These are phyloP conservation scores for Brassica rapa DNA, from an alignment of 345 rosid genomes.

Conservation along the genomic window DNA sequence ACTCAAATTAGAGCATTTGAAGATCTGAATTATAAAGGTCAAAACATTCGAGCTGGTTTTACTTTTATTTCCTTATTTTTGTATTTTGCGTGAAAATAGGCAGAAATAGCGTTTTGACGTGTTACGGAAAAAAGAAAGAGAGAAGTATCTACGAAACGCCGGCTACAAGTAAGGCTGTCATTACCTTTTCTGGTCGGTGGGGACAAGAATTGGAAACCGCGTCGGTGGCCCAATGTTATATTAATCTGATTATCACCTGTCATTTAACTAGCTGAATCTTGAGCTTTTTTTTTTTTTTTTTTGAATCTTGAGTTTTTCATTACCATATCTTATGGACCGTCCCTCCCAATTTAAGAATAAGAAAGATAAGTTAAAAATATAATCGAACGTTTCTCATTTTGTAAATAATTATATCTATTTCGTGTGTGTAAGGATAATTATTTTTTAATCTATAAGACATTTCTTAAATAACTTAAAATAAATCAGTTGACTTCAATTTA, in stretches of 20 bases:
- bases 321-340: not conserved
- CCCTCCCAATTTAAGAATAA: not conserved
- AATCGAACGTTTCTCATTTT: constrained; percentile 3
- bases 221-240: not conserved
- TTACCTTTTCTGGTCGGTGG: constrained; percentile 27
- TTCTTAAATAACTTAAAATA: not conserved
- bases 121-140: not conserved
- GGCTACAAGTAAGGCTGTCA: constrained; percentile 17
- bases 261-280: not conserved
- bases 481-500: not conserved
- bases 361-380: not conserved
- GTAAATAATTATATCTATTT: not conserved
- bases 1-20: constrained; percentile 7
- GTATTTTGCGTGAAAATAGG: constrained; percentile 7
- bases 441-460: not conserved
- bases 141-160: constrained; percentile 14
- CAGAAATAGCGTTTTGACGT: constrained; percentile 13
- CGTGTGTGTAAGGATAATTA: not conserved
- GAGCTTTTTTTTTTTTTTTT: not conserved
- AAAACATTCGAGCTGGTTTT: not conserved
- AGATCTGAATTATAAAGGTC: constrained; percentile 13
- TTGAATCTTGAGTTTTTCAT: not conserved
- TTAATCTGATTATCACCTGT: not conserved
- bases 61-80: not conserved
- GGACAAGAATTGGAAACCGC: not conserved